phyloP scores from a whole-genome alignment of 2,329 filamentous ascomycete genomes.

The Ophiostoma triangulosporum region DNA sequence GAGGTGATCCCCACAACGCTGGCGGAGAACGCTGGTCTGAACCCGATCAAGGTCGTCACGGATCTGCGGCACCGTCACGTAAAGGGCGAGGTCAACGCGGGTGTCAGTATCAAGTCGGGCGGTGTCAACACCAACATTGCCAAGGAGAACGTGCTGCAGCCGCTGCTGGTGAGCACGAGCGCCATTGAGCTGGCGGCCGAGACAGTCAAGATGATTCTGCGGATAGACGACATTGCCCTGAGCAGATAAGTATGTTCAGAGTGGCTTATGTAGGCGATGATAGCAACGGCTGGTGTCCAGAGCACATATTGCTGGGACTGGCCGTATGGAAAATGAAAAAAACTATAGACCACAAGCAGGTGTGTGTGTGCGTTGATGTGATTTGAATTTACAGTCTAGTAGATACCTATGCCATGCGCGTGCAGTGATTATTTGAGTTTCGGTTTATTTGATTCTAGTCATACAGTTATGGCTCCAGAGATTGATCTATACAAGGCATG shows the following conservation, averaged over 20 bases:
- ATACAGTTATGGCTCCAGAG: neutral
- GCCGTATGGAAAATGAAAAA: neutral
- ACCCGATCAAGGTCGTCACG: conserved; percentile 97
- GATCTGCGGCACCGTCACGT: conserved; percentile 90
- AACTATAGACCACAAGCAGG: neutral
- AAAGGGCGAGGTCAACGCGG: conserved; percentile 87
- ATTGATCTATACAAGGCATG: neutral
- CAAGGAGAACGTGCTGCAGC: conserved; percentile 93
- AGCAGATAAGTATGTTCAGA: conserved; percentile 33
- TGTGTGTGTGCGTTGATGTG: neutral
- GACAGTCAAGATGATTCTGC: conserved; percentile 88
- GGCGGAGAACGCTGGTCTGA: conserved; percentile 92
- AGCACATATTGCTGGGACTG: neutral
- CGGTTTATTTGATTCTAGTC: neutral
- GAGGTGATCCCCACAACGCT: conserved; percentile 94
- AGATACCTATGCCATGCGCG: too few species aligned
- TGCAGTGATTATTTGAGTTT: too few species aligned
- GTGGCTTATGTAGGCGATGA: too few species aligned
- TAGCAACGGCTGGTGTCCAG: neutral
- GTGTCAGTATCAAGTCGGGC: conserved; percentile 94
- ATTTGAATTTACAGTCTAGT: too few species aligned
- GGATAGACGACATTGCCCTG: conserved; percentile 54
- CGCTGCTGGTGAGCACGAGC: conserved; percentile 89
- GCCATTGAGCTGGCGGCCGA: conserved; percentile 94
- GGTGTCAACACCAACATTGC: conserved; percentile 95